phyloP scores from a whole-genome alignment of 495 filamentous ascomycete species.

The Usnea hakonensis region DNA sequence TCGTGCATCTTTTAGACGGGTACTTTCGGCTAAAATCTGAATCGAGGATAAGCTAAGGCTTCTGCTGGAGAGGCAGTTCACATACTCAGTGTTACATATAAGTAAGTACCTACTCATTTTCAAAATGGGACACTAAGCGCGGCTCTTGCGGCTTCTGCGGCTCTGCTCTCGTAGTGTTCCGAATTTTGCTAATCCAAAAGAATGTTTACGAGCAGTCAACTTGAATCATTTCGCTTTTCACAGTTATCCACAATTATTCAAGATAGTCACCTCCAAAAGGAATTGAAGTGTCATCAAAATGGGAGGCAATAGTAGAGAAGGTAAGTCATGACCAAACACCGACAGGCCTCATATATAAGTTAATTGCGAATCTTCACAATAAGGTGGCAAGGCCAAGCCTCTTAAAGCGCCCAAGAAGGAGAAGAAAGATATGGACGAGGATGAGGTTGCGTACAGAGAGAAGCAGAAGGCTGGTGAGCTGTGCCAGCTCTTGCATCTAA shows the following conservation, averaged over 20 bases:
- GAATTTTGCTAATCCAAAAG: no score
- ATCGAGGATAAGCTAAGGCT: no score
- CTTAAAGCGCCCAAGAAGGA: slow-evolving; percentile 75
- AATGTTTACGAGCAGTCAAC: no score
- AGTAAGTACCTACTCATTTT: no score
- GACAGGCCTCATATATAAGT: neutral
- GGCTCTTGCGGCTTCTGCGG: no score
- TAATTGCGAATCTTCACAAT: slow-evolving; percentile 6
- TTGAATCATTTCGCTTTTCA: no score
- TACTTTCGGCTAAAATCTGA: neutral
- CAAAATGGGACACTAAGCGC: no score
- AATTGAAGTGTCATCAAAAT: slow-evolving; percentile 33
- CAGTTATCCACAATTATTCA: no score
- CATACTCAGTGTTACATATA: no score
- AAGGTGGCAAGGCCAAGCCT: slow-evolving; percentile 81
- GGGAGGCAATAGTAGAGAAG: slow-evolving; percentile 64
- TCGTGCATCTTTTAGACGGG: neutral
- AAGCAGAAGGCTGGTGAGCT: slow-evolving; percentile 64
- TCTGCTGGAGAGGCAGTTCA: no score
- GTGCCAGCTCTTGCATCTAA: neutral
- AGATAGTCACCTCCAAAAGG: neutral
- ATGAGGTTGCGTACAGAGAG: slow-evolving; percentile 65
- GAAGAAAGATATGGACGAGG: slow-evolving; percentile 65
- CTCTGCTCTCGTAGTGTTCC: no score
- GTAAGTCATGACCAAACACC: slow-evolving; percentile 27